Evolutionary conservation across 495 filamentous ascomycete species (phyloP).

Genomic region (Rhypophila decipiens): DNA sequence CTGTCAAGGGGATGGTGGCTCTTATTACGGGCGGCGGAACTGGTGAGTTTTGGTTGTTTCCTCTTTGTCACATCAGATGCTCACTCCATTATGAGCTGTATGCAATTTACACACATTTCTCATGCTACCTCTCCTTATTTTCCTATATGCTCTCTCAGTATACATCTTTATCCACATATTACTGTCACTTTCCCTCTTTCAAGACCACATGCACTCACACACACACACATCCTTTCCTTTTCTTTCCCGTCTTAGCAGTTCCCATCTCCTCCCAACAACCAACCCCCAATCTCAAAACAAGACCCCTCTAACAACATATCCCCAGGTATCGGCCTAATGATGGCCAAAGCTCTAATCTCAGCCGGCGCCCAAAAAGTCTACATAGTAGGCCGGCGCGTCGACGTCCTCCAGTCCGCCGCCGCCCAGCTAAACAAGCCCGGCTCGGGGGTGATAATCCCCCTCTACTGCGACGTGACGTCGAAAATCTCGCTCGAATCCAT

Average conservation of each 20-base stretch:
- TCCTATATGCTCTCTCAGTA: not conserved
- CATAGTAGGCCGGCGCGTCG: slow-evolving; percentile 60
- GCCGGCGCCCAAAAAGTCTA: slow-evolving; percentile 61
- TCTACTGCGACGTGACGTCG: slow-evolving; percentile 61
- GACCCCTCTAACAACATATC: not conserved
- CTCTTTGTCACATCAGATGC: not conserved
- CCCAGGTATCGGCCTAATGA: slow-evolving; percentile 63
- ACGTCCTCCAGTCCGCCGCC: slow-evolving; percentile 48
- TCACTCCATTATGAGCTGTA: not conserved
- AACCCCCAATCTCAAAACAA: too few relatives aligned
- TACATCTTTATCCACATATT: too few relatives aligned
- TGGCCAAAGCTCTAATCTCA: slow-evolving; percentile 54
- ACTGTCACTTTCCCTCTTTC: too few relatives aligned
- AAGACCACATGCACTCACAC: too few relatives aligned
- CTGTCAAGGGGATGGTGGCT: slow-evolving; percentile 53
- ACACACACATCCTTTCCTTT: too few relatives aligned
- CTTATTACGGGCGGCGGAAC: slow-evolving; percentile 60
- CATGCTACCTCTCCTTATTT: not conserved
- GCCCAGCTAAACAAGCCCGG: slow-evolving; percentile 27
- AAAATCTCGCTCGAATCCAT: slow-evolving; percentile 51
- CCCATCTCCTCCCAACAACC: too few relatives aligned
- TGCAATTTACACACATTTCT: too few relatives aligned
- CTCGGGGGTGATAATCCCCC: slow-evolving; percentile 50
- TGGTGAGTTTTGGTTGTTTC: slow-evolving; percentile 27
- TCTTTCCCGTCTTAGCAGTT: too few relatives aligned